Percentiles rank a stretch among this genome's conserved stretches.
These are phyloP conservation scores for Myxozyma lipomycoides DNA, from an alignment of 805 yeast genomes.

Conservation along the genomic window DNA sequence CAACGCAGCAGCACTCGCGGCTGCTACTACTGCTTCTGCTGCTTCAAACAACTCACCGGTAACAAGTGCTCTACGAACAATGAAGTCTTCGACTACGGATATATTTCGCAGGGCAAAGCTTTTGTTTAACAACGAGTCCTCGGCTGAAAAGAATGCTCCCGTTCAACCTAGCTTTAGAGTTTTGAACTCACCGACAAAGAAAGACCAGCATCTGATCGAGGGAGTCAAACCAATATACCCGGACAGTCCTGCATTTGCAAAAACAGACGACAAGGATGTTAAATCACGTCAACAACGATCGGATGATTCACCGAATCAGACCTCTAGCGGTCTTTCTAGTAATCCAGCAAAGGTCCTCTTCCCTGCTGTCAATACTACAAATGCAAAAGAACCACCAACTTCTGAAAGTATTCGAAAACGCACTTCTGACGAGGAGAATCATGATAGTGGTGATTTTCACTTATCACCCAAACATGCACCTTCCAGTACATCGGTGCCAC, in stretches of 20 bases:
- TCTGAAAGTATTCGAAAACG: neutral
- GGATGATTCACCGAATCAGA: neutral
- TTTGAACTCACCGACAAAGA: conserved; percentile 1
- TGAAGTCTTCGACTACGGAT: conserved; percentile 26
- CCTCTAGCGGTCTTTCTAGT: neutral
- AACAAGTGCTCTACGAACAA: conserved; percentile 11
- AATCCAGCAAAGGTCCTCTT: conserved; percentile 21
- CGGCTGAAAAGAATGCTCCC: neutral
- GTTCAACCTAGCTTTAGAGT: neutral
- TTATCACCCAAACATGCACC: conserved; percentile 11
- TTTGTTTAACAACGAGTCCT: conserved; percentile 8
- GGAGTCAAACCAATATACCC: conserved; percentile 13
- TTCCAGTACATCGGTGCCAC: conserved; percentile 4
- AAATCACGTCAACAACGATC: neutral
- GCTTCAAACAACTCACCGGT: conserved; percentile 17
- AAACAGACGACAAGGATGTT: neutral
- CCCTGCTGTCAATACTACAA: conserved; percentile 1
- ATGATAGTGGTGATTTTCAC: conserved; percentile 14
- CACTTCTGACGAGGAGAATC: conserved; percentile 7
- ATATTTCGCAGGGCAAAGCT: conserved; percentile 23
- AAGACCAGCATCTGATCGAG: neutral
- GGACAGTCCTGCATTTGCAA: conserved; percentile 5
- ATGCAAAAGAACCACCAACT: neutral
- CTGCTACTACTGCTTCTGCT: conserved; percentile 7
- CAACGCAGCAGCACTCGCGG: conserved; percentile 12